Conservation (phyloP, 2,329 filamentous ascomycete genomes). For the Pyrenochaeta sp. region DNA sequence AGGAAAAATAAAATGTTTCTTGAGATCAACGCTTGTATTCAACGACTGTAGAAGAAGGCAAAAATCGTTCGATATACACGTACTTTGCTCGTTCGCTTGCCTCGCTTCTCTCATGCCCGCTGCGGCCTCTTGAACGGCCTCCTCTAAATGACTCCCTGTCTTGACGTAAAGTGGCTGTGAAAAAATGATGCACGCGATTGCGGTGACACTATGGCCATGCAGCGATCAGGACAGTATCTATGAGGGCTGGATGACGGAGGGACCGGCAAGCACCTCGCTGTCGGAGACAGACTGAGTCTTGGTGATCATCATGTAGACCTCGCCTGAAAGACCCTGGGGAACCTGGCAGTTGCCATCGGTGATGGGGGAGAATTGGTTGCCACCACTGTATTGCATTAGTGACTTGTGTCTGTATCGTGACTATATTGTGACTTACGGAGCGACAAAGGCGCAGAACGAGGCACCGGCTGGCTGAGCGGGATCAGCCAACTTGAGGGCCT, state of each 20-base stretch:
- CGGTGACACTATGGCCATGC: not conserved
- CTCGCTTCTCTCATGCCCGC: constrained; percentile 3
- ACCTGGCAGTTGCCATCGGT: constrained; percentile 66
- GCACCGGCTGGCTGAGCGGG: constrained; percentile 53
- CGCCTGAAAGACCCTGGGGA: constrained; percentile 68
- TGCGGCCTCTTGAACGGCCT: not conserved
- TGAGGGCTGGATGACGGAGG: constrained; percentile 50
- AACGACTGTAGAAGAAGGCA: constrained; percentile 45
- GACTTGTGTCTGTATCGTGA: not conserved
- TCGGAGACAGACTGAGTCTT: constrained; percentile 52
- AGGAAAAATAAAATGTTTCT: constrained; percentile 26
- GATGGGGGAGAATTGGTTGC: constrained; percentile 64
- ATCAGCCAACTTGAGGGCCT: constrained; percentile 51
- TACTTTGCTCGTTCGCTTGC: constrained; percentile 16
- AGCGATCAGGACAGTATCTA: constrained; percentile 24
- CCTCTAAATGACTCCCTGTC: not conserved
- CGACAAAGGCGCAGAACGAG: constrained; percentile 72
- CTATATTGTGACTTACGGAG: constrained; percentile 58
- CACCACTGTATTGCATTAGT: constrained; percentile 42
- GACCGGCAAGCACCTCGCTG: constrained; percentile 67
- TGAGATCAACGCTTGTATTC: constrained; percentile 48
- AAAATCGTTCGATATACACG: constrained; percentile 31
- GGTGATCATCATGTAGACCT: constrained; percentile 74
- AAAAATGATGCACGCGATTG: constrained; percentile 2
- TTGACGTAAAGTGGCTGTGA: not conserved